These are phyloP conservation scores for Themeda triandra DNA, from an alignment of 176 grass and related monocot species.

Conservation along the genomic window DNA sequence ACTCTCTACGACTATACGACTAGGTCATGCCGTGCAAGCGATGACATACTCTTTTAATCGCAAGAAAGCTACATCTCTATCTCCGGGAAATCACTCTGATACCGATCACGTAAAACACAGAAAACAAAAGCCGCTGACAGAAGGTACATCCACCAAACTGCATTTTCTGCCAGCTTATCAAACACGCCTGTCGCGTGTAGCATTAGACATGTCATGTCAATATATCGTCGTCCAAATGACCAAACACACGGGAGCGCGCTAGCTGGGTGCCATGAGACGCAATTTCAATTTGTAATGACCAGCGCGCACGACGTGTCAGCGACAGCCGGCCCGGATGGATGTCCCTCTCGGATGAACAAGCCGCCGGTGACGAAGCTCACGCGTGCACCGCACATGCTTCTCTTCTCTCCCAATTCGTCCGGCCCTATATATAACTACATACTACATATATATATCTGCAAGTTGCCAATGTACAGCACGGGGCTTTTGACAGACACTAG, in stretches of 20 bases:
- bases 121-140: too few relatives aligned
- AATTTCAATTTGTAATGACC: constrained; percentile 15
- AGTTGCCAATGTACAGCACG: not conserved
- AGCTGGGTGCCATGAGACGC: not conserved
- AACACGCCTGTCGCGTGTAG: not conserved
- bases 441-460: not conserved
- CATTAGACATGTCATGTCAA: not conserved
- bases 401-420: not conserved
- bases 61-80: constrained; percentile 14
- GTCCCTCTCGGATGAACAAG: constrained; percentile 1
- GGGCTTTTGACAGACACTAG: constrained; percentile 8
- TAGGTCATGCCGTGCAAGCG: not conserved
- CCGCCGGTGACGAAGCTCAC: not conserved
- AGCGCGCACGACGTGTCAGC: not conserved
- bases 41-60: too few relatives aligned
- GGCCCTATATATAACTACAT: not conserved
- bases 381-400: constrained; percentile 21
- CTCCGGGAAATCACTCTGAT: not conserved
- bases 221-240: not conserved
- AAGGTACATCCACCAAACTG: too few relatives aligned
- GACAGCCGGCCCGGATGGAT: not conserved
- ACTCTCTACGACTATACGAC: not conserved
- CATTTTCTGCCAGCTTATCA: not conserved
- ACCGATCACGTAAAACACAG: too few relatives aligned
- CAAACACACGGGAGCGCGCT: not conserved